phyloP scores from a whole-genome alignment of 2,329 filamentous ascomycete genomes.

The Colletotrichum liaoningense region DNA sequence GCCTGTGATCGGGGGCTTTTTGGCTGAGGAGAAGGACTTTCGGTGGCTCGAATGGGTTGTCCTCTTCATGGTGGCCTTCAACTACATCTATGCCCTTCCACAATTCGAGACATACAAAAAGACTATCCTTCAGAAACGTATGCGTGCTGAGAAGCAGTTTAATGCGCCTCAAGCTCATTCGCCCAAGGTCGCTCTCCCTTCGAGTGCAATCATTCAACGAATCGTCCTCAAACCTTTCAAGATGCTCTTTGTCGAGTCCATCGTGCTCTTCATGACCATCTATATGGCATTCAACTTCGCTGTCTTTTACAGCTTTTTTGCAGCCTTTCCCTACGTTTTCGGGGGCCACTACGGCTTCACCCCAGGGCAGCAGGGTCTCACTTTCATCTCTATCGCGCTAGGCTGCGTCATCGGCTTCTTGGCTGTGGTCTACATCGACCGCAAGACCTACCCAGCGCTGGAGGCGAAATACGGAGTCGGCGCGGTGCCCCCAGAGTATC shows the following conservation, averaged over 20 bases:
- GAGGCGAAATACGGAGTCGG: neutral
- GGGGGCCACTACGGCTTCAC: neutral
- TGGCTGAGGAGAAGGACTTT: neutral
- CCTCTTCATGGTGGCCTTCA: neutral
- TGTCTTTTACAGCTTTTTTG: neutral
- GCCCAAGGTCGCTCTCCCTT: neutral
- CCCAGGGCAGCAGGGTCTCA: neutral
- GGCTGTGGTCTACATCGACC: neutral
- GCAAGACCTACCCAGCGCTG: neutral
- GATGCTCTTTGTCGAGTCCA: neutral
- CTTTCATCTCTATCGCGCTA: neutral
- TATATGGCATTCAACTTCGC: neutral
- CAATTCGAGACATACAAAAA: neutral
- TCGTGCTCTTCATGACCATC: neutral
- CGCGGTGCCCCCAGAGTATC: neutral
- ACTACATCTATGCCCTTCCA: neutral
- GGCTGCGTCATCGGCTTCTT: neutral
- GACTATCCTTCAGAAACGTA: neutral
- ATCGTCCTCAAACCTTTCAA: neutral
- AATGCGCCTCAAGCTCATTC: neutral
- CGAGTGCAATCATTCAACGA: neutral
- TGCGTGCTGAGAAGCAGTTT: neutral
- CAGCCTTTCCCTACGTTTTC: neutral
- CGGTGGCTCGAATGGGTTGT: neutral
- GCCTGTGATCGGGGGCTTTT: neutral